Evolutionary conservation across 1,284 basidiomycete genomes (phyloP), one percentile per base, ranked within the genome.

Genomic region (Puccinia polysora): DNA sequence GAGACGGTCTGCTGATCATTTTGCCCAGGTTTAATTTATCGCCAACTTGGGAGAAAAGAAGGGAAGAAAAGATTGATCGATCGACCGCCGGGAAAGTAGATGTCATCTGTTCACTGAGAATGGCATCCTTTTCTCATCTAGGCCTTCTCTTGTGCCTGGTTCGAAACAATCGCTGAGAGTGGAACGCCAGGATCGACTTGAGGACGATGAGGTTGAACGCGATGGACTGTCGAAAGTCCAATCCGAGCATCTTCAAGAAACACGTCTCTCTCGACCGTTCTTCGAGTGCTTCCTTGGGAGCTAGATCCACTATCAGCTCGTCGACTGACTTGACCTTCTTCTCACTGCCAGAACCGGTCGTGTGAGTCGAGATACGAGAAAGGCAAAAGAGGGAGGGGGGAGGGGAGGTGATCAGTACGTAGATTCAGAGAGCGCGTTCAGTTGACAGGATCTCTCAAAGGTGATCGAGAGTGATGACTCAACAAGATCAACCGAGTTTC

Each of bases 401-500:
- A n/a, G n/a, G n/a, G n/a, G n/a, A n/a, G n/a, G n/a, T n/a, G n/a
- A n/a, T n/a, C n/a, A n/a, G n/a, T n/a, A n/a, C 14, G 7, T 18
- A 20, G 38, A 3, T 28, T 56, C 23, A 2, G 2, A 25, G 10
- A 23, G 28, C 3, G 3, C n/a, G 15, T 32, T 55, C 25, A 23
- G 3, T 55, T 15, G 14, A 32, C 28, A 15, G 36, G n/a, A n/a
- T 23, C 47, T 23, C 7, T 6, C 23, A 20, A 6, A 15, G 20
- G 5, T 20, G 28, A 18, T 12, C 1, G 34, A 15, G 15, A 56
- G 23, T 32, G 5, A 56, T 8, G 40, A 60, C 58, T 60, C 36
- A 59, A 60, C 58, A 60, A 60, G 36, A 60, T 38, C 1, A 25
- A 10, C 40, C 43, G 28, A 43, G 47, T 60, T 18, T 60, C 40